Evolutionary conservation across 1,284 basidiomycete genomes (phyloP), one percentile per base, ranked within the genome.

Genomic region (Sanguinoderma infundibulare): DNA sequence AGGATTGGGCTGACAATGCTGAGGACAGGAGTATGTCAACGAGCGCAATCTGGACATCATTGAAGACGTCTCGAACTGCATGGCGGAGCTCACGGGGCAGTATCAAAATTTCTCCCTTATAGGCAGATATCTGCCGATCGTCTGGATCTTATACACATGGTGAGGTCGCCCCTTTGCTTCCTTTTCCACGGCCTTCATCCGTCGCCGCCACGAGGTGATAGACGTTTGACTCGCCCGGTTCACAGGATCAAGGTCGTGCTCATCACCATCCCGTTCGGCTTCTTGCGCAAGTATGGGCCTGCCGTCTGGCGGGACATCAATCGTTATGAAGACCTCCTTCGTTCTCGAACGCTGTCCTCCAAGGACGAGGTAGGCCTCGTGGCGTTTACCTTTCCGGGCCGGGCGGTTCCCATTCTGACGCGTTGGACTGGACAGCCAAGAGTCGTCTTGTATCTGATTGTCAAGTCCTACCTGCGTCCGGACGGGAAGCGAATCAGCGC

Each of bases 61-160:
- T 12, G 73, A 73, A 53, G 68, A 74, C 30, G 70, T 75, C 28
- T 74, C 75, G 8, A 70, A 71, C 17, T 73, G 71, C 42, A 72
- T 77, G 59, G 76, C 76, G 2, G 72, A 70, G 26, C 64, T 76
- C 50, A 75, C 74, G 4, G 76, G 75, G 20, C 75, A 73, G 36
- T 74, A 69, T 57, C 67, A 73, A 59, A 73, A 71, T 56, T 66
- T 69, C 53, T 71, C 67, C 14, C 58, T 61, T 60, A 59, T 70
- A 8, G 67, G 68, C 35, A 70, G 66, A 58, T 70, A 68, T 40
- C 65, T 74, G 28, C 70, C 71, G 1, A 65, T 68, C 49, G 59
- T 73, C 17, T 73, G 70, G 70, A 69, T 67, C n/a, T 47, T 72
- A 17, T 63, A 70, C 53, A 74, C 69, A 26, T 73, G 74, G 75